phyloP scores from a whole-genome alignment of 2,329 filamentous ascomycete genomes.

The Leptographium radiaticola region DNA sequence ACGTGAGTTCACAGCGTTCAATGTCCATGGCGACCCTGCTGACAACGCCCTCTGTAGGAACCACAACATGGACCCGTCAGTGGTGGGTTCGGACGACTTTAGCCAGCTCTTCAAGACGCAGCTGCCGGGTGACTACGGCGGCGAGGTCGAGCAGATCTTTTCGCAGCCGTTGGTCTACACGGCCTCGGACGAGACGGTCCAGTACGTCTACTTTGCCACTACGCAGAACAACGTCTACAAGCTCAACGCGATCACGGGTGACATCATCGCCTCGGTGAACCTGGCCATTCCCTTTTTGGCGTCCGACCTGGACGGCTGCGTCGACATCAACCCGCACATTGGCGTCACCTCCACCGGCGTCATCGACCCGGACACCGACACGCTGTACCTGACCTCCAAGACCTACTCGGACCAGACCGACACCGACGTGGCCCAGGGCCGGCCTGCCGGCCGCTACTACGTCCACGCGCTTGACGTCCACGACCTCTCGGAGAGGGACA shows the following conservation, averaged over 20 bases:
- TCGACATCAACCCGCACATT: constrained; percentile 32
- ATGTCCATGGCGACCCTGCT: not conserved
- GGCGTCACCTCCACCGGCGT: constrained; percentile 36
- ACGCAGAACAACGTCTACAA: constrained; percentile 39
- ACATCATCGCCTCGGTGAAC: constrained; percentile 25
- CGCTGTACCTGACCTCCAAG: constrained; percentile 35
- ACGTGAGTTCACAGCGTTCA: constrained; percentile 21
- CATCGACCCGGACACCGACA: constrained; percentile 35
- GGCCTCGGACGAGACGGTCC: constrained; percentile 19
- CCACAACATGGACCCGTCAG: constrained; percentile 49
- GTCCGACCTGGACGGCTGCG: constrained; percentile 30
- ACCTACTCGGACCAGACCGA: constrained; percentile 28
- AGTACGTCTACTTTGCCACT: constrained; percentile 36
- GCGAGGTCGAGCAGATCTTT: constrained; percentile 36
- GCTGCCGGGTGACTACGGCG: constrained; percentile 39
- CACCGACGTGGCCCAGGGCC: constrained; percentile 22
- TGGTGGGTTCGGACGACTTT: constrained; percentile 42
- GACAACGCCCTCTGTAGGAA: constrained; percentile 21
- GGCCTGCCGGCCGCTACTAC: constrained; percentile 28
- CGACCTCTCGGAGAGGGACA: constrained; percentile 25
- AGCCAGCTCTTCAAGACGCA: constrained; percentile 38
- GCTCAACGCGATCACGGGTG: constrained; percentile 31
- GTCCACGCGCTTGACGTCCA: constrained; percentile 32
- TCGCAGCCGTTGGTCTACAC: constrained; percentile 37
- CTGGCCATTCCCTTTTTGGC: constrained; percentile 32